phyloP scores from a whole-genome alignment of 805 yeast genomes.

The Yamadazyma paraphyllophila region DNA sequence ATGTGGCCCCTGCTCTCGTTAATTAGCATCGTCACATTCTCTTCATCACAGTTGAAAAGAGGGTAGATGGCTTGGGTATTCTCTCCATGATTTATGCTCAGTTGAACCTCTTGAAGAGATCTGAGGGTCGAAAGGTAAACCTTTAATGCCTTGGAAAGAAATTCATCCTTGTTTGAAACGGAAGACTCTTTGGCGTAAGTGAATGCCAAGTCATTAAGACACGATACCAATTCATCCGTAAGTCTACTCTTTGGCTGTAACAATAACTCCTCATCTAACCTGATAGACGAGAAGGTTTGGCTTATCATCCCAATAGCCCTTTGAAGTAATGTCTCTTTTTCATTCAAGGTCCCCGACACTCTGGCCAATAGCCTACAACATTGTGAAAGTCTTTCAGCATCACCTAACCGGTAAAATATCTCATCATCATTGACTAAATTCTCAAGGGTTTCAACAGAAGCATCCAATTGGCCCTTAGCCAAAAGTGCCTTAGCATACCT shows the following conservation, averaged over 20 bases:
- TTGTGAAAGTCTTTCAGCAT: slow-evolving; percentile 39
- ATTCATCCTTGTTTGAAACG: slow-evolving; percentile 5
- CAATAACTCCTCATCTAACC: slow-evolving; percentile 23
- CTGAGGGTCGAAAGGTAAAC: slow-evolving; percentile 38
- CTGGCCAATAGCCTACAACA: slow-evolving; percentile 36
- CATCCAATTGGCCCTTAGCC: slow-evolving; percentile 38
- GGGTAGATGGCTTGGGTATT: slow-evolving; percentile 32
- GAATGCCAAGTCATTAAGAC: slow-evolving; percentile 36
- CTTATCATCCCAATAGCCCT: slow-evolving; percentile 33
- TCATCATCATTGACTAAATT: slow-evolving; percentile 35
- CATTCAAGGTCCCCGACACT: slow-evolving; percentile 19
- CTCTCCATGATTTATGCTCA: slow-evolving; percentile 16
- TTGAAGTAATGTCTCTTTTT: slow-evolving; percentile 25
- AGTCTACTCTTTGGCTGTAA: slow-evolving; percentile 25
- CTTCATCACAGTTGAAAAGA: slow-evolving; percentile 31
- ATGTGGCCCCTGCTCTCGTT: slow-evolving; percentile 39
- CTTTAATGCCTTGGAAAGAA: slow-evolving; percentile 27
- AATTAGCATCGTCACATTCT: slow-evolving; percentile 25
- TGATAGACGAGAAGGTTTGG: slow-evolving; percentile 25
- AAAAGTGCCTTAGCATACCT: slow-evolving; percentile 40
- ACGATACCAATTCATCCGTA: slow-evolving; percentile 36
- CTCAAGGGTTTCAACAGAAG: slow-evolving; percentile 26
- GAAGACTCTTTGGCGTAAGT: slow-evolving; percentile 21
- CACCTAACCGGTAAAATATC: slow-evolving; percentile 37
- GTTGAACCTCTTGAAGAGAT: slow-evolving; percentile 19